These are phyloP conservation scores for Scenedesmus sp. DNA, from an alignment of 163 green algal species.

Conservation along the genomic window DNA sequence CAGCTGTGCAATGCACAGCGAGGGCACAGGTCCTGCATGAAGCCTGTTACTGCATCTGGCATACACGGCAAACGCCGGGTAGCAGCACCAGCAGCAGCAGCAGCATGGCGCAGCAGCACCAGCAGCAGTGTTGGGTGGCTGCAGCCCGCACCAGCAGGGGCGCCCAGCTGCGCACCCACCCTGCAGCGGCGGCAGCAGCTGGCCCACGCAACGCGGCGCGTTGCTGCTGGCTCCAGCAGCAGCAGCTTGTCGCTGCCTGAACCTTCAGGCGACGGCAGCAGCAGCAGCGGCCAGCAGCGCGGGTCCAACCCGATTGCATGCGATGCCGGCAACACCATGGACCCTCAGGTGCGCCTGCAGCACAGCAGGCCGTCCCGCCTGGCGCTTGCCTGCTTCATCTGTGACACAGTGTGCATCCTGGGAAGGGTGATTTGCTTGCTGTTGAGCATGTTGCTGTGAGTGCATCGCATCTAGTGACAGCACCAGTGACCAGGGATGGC, in stretches of 20 bases:
- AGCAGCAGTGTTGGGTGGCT: not conserved
- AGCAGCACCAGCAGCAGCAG: not conserved
- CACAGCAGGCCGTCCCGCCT: not conserved
- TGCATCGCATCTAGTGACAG: too few relatives aligned
- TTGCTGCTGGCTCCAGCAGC: not conserved
- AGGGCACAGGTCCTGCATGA: not conserved
- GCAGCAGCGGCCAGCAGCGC: not conserved
- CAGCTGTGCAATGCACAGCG: conserved; percentile 4
- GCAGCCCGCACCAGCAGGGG: not conserved
- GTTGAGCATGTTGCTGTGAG: not conserved
- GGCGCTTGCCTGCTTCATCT: not conserved
- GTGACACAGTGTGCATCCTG: too few relatives aligned
- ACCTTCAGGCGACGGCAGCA: not conserved
- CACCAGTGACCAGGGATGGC: too few relatives aligned
- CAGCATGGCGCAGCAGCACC: not conserved
- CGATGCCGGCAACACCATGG: conserved; percentile 24
- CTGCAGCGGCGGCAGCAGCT: conserved; percentile 6
- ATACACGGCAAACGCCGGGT: not conserved
- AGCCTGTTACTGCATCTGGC: not conserved
- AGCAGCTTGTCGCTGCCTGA: conserved; percentile 10
- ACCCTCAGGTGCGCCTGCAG: not conserved
- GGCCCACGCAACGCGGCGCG: not conserved
- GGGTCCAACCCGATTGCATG: not conserved
- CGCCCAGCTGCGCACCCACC: not conserved
- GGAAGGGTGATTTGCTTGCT: not conserved